These are phyloP conservation scores for Alternaria panax DNA, from an alignment of 2,329 filamentous ascomycete species.

Conservation along the genomic window DNA sequence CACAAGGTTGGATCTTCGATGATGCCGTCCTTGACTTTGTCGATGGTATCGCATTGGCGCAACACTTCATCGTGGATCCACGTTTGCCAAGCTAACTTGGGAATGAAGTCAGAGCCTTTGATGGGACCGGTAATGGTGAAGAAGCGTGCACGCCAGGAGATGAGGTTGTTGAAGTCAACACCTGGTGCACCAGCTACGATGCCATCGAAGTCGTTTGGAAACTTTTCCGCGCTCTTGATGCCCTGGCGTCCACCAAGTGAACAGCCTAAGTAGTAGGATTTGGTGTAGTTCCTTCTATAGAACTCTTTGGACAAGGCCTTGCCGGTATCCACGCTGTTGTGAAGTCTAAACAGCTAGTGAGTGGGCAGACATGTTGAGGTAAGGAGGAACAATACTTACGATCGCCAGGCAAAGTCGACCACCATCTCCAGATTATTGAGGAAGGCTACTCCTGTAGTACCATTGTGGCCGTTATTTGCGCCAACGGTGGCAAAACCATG, in stretches of 20 bases:
- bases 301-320: conserved; percentile 50
- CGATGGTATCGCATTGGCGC: conserved; percentile 58
- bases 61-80: conserved; percentile 55
- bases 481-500: conserved; percentile 51
- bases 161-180: conserved; percentile 40
- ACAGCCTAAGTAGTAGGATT: conserved; percentile 49
- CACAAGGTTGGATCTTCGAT: conserved; percentile 53
- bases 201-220: conserved; percentile 46
- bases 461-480: conserved; percentile 54
- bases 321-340: conserved; percentile 50
- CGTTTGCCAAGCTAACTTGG: conserved; percentile 29
- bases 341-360: conserved; percentile 31
- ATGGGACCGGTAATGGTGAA: conserved; percentile 36
- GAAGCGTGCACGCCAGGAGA: conserved; percentile 40
- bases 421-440: conserved; percentile 55
- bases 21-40: conserved; percentile 58
- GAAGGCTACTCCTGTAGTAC: conserved; percentile 55
- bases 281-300: conserved; percentile 48
- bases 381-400: conserved; percentile 22
- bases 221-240: conserved; percentile 36
- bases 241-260: conserved; percentile 47
- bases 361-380: background rate
- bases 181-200: conserved; percentile 44
- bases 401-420: conserved; percentile 58
- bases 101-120: conserved; percentile 34